These are phyloP conservation scores for Pseudocercospora musae DNA, from an alignment of 2,329 filamentous ascomycete species.

Conservation along the genomic window DNA sequence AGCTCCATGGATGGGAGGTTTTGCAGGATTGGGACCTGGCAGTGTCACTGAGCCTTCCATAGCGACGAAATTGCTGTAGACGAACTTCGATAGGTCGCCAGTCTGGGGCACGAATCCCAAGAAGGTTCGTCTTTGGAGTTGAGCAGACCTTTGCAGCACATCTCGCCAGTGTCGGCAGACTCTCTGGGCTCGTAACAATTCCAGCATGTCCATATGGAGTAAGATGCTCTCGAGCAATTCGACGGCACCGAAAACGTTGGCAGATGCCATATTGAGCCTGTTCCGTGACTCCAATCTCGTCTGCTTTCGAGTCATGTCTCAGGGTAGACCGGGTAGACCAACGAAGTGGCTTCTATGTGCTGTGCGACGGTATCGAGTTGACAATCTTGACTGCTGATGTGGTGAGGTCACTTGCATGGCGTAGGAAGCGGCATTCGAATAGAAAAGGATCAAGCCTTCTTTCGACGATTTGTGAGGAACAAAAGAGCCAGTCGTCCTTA, in stretches of 20 bases:
- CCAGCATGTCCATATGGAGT: slow-evolving; percentile 11
- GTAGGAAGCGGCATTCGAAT: not conserved
- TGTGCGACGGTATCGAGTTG: no score
- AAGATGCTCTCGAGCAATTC: slow-evolving; percentile 19
- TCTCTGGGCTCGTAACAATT: slow-evolving; percentile 11
- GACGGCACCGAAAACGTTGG: not conserved
- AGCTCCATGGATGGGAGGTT: not conserved
- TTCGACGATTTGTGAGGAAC: not conserved
- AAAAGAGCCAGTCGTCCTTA: not conserved
- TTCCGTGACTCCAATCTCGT: not conserved
- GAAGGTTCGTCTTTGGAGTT: slow-evolving; percentile 9
- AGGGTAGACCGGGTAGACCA: not conserved
- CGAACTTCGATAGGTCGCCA: slow-evolving; percentile 7
- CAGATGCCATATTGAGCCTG: not conserved
- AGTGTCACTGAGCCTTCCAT: not conserved
- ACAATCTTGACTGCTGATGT: not conserved
- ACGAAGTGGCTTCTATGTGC: no score
- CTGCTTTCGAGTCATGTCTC: not conserved
- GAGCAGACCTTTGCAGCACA: slow-evolving; percentile 9
- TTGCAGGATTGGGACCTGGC: not conserved
- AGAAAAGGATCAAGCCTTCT: not conserved
- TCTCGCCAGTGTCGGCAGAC: slow-evolving; percentile 15
- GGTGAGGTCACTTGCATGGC: not conserved
- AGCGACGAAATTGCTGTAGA: not conserved
- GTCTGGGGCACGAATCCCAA: slow-evolving; percentile 12